phyloP scores from a whole-genome alignment of 2,329 filamentous ascomycete genomes.

The Daldinia sp. region DNA sequence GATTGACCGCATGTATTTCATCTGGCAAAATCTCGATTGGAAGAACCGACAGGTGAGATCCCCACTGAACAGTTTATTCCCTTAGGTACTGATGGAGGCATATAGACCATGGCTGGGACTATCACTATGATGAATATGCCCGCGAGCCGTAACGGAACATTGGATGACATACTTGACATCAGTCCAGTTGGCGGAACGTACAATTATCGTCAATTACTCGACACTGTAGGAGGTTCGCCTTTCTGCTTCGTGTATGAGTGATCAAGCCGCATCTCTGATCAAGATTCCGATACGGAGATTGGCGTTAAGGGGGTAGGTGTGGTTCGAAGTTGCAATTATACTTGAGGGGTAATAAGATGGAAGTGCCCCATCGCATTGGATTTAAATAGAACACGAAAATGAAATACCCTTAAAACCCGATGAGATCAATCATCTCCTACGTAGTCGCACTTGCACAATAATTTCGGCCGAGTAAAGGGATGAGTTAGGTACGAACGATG shows the following conservation, averaged over 20 bases:
- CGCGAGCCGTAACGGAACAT: constrained; percentile 56
- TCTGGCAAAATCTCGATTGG: constrained; percentile 63
- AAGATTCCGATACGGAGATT: constrained; percentile 1
- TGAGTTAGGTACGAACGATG: constrained; percentile 17
- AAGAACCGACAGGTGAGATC: constrained; percentile 52
- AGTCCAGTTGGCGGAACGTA: constrained; percentile 43
- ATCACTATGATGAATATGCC: constrained; percentile 58
- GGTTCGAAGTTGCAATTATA: neutral
- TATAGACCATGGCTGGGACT: constrained; percentile 55
- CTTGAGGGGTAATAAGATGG: neutral
- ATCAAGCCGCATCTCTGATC: neutral
- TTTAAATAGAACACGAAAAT: constrained; percentile 21
- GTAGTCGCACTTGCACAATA: constrained; percentile 15
- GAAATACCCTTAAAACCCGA: constrained; percentile 1
- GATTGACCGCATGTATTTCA: constrained; percentile 62
- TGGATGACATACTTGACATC: constrained; percentile 54
- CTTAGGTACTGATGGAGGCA: neutral
- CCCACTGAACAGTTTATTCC: neutral
- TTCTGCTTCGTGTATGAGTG: constrained; percentile 61
- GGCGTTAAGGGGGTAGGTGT: constrained; percentile 14
- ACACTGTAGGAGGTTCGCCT: constrained; percentile 56
- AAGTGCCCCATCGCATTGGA: constrained; percentile 4
- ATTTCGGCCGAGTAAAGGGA: neutral
- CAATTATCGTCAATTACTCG: constrained; percentile 54
- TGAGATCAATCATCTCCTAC: neutral